Evolutionary conservation across 1,284 basidiomycete species (phyloP).

Genomic region (Apiotrichum montevideense): DNA sequence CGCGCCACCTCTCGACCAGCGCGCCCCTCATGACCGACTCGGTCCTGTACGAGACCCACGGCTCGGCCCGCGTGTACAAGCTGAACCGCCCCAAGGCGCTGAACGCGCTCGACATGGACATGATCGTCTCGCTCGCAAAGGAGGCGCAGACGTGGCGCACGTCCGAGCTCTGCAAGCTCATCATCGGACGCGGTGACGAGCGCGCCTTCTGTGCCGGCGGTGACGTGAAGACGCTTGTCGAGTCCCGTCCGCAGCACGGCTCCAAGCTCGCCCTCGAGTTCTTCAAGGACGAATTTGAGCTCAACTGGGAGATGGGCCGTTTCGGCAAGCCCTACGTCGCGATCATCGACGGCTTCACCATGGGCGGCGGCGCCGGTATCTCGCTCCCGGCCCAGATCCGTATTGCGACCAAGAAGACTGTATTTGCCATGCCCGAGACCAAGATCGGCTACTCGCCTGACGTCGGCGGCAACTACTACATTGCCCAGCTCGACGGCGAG

Average conservation of each 20-base stretch:
- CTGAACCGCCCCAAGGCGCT: slow-evolving; percentile 72
- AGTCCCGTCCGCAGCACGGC: slow-evolving; percentile 22
- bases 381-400: slow-evolving; percentile 82
- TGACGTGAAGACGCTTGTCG: slow-evolving; percentile 57
- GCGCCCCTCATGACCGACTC: slow-evolving; percentile 18
- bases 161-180: slow-evolving; percentile 65
- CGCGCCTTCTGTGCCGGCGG: slow-evolving; percentile 91
- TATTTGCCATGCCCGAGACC: slow-evolving; percentile 96
- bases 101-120: slow-evolving; percentile 78
- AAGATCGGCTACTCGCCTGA: slow-evolving; percentile 62
- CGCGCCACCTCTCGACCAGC: slow-evolving; percentile 30
- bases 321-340: slow-evolving; percentile 81
- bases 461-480: slow-evolving; percentile 85
- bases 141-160: slow-evolving; percentile 66
- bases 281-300: slow-evolving; percentile 89
- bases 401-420: slow-evolving; percentile 86
- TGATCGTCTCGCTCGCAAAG: slow-evolving; percentile 68
- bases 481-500: slow-evolving; percentile 83
- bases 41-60: slow-evolving; percentile 23
- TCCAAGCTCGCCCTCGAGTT: slow-evolving; percentile 63
- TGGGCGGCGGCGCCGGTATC: slow-evolving; percentile 95
- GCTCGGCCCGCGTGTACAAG: slow-evolving; percentile 29
- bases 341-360: slow-evolving; percentile 84
- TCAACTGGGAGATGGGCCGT: slow-evolving; percentile 77
- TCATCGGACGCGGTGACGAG: slow-evolving; percentile 71